A percentile compares a stretch with the other conserved stretches of the same genome.
Evolutionary conservation across 495 filamentous ascomycete genomes (phyloP).

Genomic region (Entonaema liquescens): DNA sequence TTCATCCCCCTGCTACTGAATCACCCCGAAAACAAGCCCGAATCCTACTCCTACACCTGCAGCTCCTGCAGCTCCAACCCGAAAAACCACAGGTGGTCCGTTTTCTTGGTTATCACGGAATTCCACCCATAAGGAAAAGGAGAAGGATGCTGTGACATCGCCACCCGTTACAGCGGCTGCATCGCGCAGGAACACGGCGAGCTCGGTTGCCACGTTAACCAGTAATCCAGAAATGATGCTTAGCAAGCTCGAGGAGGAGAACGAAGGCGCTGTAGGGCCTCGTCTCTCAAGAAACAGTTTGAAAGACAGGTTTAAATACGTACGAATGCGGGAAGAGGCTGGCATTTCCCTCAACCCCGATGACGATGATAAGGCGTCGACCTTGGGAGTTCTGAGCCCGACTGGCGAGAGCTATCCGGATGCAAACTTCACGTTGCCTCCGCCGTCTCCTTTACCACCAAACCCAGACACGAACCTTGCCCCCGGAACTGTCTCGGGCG

Average conservation of each 20-base stretch:
- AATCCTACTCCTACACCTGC: constrained; percentile 55
- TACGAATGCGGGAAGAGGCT: constrained; percentile 82
- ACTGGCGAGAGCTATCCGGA: constrained; percentile 52
- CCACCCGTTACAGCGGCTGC: constrained; percentile 54
- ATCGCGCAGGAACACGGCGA: constrained; percentile 72
- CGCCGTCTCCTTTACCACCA: constrained; percentile 58
- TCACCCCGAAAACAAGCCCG: constrained; percentile 49
- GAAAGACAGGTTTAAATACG: constrained; percentile 84
- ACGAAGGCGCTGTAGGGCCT: constrained; percentile 62
- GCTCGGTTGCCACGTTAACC: constrained; percentile 75
- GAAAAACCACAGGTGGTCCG: constrained; percentile 77
- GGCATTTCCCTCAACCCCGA: constrained; percentile 59
- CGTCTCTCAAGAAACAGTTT: constrained; percentile 71
- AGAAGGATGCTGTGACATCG: constrained; percentile 57
- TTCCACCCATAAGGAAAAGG: constrained; percentile 66
- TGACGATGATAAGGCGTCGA: constrained; percentile 58
- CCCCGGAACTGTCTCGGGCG: constrained; percentile 83
- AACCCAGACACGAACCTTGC: constrained; percentile 68
- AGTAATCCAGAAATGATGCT: constrained; percentile 80
- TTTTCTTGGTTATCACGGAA: constrained; percentile 88
- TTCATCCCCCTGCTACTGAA: constrained; percentile 43
- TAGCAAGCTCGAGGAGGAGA: constrained; percentile 72
- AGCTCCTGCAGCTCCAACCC: constrained; percentile 51
- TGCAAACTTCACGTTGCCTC: constrained; percentile 57
- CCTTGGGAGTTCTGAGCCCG: constrained; percentile 63